phyloP scores from a whole-genome alignment of 768 basidiomycete genomes.

The Hirschioporus abietinus region DNA sequence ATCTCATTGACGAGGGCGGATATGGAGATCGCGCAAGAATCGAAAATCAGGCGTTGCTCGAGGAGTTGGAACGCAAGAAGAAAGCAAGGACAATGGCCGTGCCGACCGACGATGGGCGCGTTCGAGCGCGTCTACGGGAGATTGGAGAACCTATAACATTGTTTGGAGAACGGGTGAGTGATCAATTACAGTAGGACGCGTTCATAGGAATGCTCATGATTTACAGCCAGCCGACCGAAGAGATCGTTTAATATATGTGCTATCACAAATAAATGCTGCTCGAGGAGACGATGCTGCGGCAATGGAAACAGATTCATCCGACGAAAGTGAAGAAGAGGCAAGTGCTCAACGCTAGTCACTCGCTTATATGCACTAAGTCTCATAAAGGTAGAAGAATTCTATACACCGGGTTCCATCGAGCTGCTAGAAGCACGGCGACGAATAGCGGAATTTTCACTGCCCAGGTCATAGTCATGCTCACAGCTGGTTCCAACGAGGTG shows the following conservation, averaged over 20 bases:
- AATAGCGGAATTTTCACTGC: constrained; percentile 91
- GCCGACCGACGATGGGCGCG: constrained; percentile 93
- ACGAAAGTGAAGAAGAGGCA: constrained; percentile 75
- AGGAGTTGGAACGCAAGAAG: constrained; percentile 98
- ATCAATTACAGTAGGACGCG: constrained; percentile 10
- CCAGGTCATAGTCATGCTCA: constrained; percentile 37
- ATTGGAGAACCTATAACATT: constrained; percentile 96
- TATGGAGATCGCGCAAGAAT: constrained; percentile 68
- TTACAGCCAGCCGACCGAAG: constrained; percentile 88
- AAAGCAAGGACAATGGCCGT: constrained; percentile 90
- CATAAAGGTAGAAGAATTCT: constrained; percentile 86
- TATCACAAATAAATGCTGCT: constrained; percentile 90
- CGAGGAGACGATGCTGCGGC: constrained; percentile 76
- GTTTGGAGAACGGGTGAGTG: constrained; percentile 94
- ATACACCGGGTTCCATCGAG: constrained; percentile 84
- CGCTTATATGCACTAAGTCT: constrained; percentile 9
- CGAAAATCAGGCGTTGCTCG: constrained; percentile 84
- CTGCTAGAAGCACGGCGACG: constrained; percentile 79
- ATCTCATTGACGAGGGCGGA: constrained; percentile 72
- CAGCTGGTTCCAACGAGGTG: constrained; percentile 49
- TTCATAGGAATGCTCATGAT: constrained; percentile 14
- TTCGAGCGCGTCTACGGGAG: constrained; percentile 83
- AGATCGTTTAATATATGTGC: constrained; percentile 90
- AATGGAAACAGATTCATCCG: constrained; percentile 63
- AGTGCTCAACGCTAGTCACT: constrained; percentile 14